These are phyloP conservation scores for Chrysanthemum lavandulifolium DNA, from an alignment of 129 eudicot species.

Conservation along the genomic window DNA sequence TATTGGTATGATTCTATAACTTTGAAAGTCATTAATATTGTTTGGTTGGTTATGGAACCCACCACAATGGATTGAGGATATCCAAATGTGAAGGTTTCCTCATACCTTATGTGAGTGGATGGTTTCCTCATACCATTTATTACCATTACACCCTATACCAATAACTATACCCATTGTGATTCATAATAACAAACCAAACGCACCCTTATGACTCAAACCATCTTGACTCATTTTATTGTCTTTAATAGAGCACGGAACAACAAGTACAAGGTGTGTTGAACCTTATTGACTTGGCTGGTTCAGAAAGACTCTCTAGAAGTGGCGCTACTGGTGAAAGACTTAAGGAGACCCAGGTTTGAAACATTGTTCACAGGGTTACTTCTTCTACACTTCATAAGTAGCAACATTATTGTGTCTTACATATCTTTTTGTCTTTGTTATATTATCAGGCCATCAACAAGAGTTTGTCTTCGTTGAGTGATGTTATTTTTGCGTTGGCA, in stretches of 20 bases:
- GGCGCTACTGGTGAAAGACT: slow-evolving; percentile 63
- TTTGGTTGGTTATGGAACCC: no score
- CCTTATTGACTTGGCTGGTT: slow-evolving; percentile 70
- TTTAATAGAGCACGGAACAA: slow-evolving; percentile 54
- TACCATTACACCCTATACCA: no score
- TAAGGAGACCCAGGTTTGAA: slow-evolving; percentile 63
- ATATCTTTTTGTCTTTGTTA: background rate
- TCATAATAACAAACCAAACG: no score
- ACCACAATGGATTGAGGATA: no score
- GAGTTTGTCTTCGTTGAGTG: slow-evolving; percentile 65
- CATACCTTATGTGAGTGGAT: no score
- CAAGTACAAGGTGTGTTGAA: slow-evolving; percentile 61
- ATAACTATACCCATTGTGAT: no score
- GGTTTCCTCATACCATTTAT: no score
- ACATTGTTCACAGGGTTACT: no score
- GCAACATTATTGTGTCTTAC: background rate
- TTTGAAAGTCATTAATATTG: no score
- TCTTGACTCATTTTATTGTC: slow-evolving; percentile 7
- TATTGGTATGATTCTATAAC: no score
- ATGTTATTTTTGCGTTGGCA: slow-evolving; percentile 60
- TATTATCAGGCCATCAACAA: slow-evolving; percentile 57
- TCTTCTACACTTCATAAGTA: background rate
- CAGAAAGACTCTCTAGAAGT: slow-evolving; percentile 62
- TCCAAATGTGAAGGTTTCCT: no score
- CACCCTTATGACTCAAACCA: background rate